These are phyloP conservation scores for Ustilago nuda DNA, from an alignment of 1,284 basidiomycete species.

Conservation along the genomic window DNA sequence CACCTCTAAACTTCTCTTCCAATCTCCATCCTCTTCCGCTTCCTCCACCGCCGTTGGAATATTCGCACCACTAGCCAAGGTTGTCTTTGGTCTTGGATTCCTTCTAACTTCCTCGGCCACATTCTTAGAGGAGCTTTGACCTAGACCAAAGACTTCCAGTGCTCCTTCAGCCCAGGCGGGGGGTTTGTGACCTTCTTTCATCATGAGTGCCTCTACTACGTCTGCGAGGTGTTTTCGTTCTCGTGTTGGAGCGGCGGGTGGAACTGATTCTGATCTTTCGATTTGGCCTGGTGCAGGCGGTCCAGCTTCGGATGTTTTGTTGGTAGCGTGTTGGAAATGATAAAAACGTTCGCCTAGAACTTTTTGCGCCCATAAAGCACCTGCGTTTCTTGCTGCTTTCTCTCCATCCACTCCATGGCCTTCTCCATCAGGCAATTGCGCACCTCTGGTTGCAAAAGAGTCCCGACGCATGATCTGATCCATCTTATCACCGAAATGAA, in stretches of 20 bases:
- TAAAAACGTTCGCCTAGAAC: slow-evolving; percentile 60
- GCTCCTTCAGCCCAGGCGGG: slow-evolving; percentile 64
- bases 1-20: slow-evolving; percentile 25
- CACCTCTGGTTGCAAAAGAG: slow-evolving; percentile 29
- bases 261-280: slow-evolving; percentile 16
- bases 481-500: slow-evolving; percentile 62
- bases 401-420: slow-evolving; percentile 49
- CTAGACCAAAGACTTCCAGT: slow-evolving; percentile 62
- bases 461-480: slow-evolving; percentile 55
- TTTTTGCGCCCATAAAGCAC: slow-evolving; percentile 62
- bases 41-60: slow-evolving; percentile 56
- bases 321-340: slow-evolving; percentile 26
- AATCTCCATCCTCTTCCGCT: slow-evolving; percentile 48
- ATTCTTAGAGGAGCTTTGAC: slow-evolving; percentile 57
- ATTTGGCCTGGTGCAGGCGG: slow-evolving; percentile 9
- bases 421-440: background rate
- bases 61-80: slow-evolving; percentile 37
- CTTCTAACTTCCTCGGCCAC: slow-evolving; percentile 59
- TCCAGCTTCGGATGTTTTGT: slow-evolving; percentile 8
- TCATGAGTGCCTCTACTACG: slow-evolving; percentile 61
- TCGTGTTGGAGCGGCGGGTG: slow-evolving; percentile 13
- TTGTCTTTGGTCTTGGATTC: slow-evolving; percentile 45
- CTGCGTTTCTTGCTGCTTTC: slow-evolving; percentile 58
- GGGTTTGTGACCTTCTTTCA: slow-evolving; percentile 62
- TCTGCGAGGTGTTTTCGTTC: slow-evolving; percentile 58